A percentile compares a stretch with the other conserved stretches of the same genome.
phyloP scores from a whole-genome alignment of 2,329 filamentous ascomycete genomes.

The Hirsutella minnesotensis region DNA sequence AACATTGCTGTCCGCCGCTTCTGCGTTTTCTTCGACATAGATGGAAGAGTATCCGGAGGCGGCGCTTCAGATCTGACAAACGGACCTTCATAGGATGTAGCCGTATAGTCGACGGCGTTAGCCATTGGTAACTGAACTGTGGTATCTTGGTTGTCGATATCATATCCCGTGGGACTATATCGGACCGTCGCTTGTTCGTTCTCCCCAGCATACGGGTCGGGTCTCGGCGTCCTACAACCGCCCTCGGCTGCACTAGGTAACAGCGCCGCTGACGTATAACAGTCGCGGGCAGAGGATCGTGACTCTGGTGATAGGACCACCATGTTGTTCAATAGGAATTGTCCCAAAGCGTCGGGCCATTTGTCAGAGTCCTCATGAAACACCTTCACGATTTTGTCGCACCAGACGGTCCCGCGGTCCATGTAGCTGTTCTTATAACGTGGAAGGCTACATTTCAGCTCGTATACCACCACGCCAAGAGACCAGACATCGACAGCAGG shows the following conservation, averaged over 20 bases:
- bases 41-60: neutral
- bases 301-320: neutral
- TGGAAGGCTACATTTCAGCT: slow-evolving; percentile 4
- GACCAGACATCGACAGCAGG: slow-evolving; percentile 87
- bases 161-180: neutral
- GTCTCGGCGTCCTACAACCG: neutral
- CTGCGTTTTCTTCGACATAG: neutral
- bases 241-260: too few relatives aligned
- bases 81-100: too few relatives aligned
- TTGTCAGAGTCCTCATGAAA: too few relatives aligned
- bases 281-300: neutral
- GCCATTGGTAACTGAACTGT: too few relatives aligned
- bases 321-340: neutral
- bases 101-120: too few relatives aligned
- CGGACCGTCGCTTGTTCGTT: neutral
- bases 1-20: neutral
- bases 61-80: neutral
- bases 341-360: neutral
- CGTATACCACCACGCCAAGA: too few relatives aligned
- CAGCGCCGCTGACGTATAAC: neutral
- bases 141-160: neutral
- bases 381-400: slow-evolving; percentile 1
- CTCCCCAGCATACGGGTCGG: neutral
- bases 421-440: neutral
- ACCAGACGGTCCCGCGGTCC: neutral